A percentile compares a stretch with the other conserved stretches of the same genome.
Evolutionary conservation across 768 basidiomycete species (phyloP).

Genomic region (Rossbeevera mucosa): DNA sequence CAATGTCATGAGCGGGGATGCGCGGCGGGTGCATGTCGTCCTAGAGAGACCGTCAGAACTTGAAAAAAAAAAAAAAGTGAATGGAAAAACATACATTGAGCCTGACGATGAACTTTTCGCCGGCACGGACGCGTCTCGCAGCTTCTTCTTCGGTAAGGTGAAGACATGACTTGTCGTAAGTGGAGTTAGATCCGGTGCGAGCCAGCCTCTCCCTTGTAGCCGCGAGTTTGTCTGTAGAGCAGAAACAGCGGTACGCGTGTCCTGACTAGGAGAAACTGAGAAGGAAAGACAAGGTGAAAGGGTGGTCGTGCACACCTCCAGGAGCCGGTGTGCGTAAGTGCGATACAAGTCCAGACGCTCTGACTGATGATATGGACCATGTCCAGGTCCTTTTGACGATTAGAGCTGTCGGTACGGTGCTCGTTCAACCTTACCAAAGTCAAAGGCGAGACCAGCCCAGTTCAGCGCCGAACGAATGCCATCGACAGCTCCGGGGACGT

Average conservation of each 20-base stretch:
- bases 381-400: constrained; percentile 62
- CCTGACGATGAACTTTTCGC: constrained; percentile 78
- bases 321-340: constrained; percentile 62
- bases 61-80: background rate
- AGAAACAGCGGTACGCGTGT: constrained; percentile 94
- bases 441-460: constrained; percentile 91
- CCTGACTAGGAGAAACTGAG: constrained; percentile 50
- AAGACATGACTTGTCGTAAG: constrained; percentile 87
- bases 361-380: constrained; percentile 91
- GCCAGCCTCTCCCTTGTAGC: constrained; percentile 67
- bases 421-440: constrained; percentile 60
- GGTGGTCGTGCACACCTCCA: constrained; percentile 51
- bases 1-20: constrained; percentile 54
- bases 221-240: constrained; percentile 65
- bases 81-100: constrained; percentile 63
- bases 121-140: constrained; percentile 62
- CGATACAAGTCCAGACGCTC: constrained; percentile 85
- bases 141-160: constrained; percentile 86
- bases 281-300: no score
- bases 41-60: constrained; percentile 32
- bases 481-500: constrained; percentile 82
- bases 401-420: background rate
- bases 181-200: constrained; percentile 65
- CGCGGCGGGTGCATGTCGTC: constrained; percentile 53
- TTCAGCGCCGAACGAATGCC: constrained; percentile 68